Base-by-base conservation (phyloP, 192 early-diverging fungal species). In the Blastocladiella britannica region DNA sequence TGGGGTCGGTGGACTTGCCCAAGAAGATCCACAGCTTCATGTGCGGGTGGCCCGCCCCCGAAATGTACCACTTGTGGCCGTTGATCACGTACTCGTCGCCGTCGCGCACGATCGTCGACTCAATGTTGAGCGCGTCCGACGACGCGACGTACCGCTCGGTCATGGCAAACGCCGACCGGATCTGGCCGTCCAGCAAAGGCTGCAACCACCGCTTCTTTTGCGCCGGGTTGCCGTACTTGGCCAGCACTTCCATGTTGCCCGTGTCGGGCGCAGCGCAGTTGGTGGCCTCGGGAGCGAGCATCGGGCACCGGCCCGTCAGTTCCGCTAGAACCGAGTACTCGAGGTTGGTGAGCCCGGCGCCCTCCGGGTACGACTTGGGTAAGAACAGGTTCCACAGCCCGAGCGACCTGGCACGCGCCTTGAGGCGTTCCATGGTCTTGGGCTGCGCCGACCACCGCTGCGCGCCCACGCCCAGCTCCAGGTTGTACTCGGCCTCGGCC, bases 211-310 rank as follows among this genome's bases (percentile, higher is more conserved):
- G 65, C 47, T 73, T 55, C 72, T 95, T 93, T 67, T 98, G 94
- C 47, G 63, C 84, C 22, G 69, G 61, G 15, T 74, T 78, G 53
- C 94, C 94, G 70, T 93, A 98, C 69, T 93, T 92, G 30, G 87
- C 88, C 60, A 98, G 82, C 51, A 98, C 89, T 64, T 98, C 92
- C 92, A 98, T 98, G 76, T 98, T 98, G 57, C 94, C 94, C 5
- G 94, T 94, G 64, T 98, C 94, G 18, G 92, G 92, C 22, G 90
- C 88, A 47, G 80, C 76, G 70, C 88, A 89, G 82, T 95, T 94
- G 70, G 78, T 75, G 23, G 89, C 89, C 79, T 94, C 92, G 29
- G 94, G 85, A 15, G 91, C 94, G 29, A 96, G 61, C 23, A 67
- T 70, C 26, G 81, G 71, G 51, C 71, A 85, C 31, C 81, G 81